phyloP scores from a whole-genome alignment of 2,329 filamentous ascomycete species.

The Domatiomyces globalis region DNA sequence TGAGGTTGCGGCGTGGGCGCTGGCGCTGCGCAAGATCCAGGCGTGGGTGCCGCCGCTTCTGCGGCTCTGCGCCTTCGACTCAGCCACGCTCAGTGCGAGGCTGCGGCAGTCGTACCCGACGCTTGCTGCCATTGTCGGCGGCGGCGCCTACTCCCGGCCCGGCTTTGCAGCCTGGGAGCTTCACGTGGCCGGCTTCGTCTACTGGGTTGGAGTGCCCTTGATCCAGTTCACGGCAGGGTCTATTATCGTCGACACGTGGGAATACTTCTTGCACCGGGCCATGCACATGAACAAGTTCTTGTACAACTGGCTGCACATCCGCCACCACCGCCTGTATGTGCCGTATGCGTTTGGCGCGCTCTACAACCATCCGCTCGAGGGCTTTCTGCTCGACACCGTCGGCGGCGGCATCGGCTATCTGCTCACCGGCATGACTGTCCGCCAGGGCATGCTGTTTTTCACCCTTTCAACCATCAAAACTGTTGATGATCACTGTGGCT shows the following conservation, averaged over 20 bases:
- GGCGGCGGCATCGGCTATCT: slow-evolving; percentile 78
- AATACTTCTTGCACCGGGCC: slow-evolving; percentile 88
- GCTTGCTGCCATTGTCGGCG: slow-evolving; percentile 60
- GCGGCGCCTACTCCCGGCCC: slow-evolving; percentile 61
- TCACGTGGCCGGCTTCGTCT: slow-evolving; percentile 57
- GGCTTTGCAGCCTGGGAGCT: slow-evolving; percentile 79
- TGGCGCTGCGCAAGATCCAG: slow-evolving; percentile 64
- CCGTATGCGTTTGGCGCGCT: slow-evolving; percentile 94
- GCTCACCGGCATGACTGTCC: slow-evolving; percentile 62
- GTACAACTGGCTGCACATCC: slow-evolving; percentile 69
- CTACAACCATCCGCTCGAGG: slow-evolving; percentile 93
- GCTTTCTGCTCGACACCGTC: slow-evolving; percentile 81
- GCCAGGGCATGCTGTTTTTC: slow-evolving; percentile 84
- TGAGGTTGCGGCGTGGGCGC: slow-evolving; percentile 81
- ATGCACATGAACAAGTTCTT: slow-evolving; percentile 99
- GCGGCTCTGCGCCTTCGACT: slow-evolving; percentile 60
- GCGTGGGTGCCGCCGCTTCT: slow-evolving; percentile 61
- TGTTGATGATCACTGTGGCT: slow-evolving; percentile 94
- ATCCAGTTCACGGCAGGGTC: slow-evolving; percentile 65
- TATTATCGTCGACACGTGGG: slow-evolving; percentile 81
- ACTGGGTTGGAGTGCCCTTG: slow-evolving; percentile 61
- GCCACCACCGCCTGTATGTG: slow-evolving; percentile 92
- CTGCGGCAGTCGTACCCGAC: slow-evolving; percentile 56
- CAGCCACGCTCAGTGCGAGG: slow-evolving; percentile 59
- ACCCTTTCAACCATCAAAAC: slow-evolving; percentile 84